Percentiles rank a stretch among this genome's conserved stretches.
Conservation (phyloP, 2,329 filamentous ascomycete species). For the Parastagonospora avenae region DNA sequence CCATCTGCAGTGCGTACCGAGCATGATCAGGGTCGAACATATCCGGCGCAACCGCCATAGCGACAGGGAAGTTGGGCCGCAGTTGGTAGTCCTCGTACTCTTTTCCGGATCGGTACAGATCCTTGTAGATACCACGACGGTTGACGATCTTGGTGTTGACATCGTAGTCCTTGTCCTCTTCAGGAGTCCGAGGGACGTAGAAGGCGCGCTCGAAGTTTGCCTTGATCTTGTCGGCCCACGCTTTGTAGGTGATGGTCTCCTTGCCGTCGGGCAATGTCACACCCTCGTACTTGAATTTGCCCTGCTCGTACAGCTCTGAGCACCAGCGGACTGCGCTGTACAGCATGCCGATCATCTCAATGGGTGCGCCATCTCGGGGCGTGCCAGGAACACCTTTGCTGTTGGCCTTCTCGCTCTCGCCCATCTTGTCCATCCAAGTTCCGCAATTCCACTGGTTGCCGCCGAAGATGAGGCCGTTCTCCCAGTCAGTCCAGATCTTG, state of each 20-base stretch:
- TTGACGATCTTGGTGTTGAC: slow-evolving; percentile 81
- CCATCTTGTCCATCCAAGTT: slow-evolving; percentile 99
- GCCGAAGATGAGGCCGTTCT: slow-evolving; percentile 87
- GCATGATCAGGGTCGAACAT: slow-evolving; percentile 83
- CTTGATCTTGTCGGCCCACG: slow-evolving; percentile 83
- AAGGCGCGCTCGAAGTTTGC: slow-evolving; percentile 90
- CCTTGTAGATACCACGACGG: slow-evolving; percentile 96
- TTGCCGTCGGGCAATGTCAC: slow-evolving; percentile 69
- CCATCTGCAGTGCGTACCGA: slow-evolving; percentile 76
- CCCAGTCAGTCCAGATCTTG: slow-evolving; percentile 89
- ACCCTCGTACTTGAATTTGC: slow-evolving; percentile 73
- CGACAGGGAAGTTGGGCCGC: slow-evolving; percentile 90
- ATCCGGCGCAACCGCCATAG: slow-evolving; percentile 90
- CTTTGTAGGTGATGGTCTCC: slow-evolving; percentile 68
- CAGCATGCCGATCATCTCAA: slow-evolving; percentile 91
- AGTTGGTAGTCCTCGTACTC: slow-evolving; percentile 98
- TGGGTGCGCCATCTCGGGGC: slow-evolving; percentile 91
- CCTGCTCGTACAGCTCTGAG: slow-evolving; percentile 66
- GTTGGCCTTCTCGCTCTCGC: slow-evolving; percentile 88
- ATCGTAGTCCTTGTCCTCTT: slow-evolving; percentile 77
- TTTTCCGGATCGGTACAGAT: slow-evolving; percentile 90
- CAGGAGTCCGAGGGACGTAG: slow-evolving; percentile 74
- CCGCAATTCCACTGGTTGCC: slow-evolving; percentile 95
- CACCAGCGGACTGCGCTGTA: slow-evolving; percentile 92
- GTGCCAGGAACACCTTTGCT: slow-evolving; percentile 95